Conservation (phyloP, 2,329 filamentous ascomycete genomes). For the Huntiella bhutanensis region DNA sequence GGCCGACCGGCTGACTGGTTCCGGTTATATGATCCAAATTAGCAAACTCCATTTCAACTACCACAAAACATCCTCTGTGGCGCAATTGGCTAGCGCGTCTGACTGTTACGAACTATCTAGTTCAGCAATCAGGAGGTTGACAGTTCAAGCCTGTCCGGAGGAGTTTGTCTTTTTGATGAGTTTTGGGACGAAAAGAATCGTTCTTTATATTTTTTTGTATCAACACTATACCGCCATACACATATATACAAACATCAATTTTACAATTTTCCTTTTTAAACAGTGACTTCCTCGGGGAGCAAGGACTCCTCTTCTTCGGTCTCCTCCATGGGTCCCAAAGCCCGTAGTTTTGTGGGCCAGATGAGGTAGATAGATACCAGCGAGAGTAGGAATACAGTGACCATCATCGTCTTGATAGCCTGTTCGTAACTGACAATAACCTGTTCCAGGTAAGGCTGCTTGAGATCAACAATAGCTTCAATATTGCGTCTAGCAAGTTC, state of each 20-base stretch:
- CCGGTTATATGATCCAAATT: too few relatives aligned
- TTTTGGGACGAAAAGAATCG: neutral
- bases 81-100: constrained; percentile 39
- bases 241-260: neutral
- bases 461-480: constrained; percentile 29
- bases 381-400: constrained; percentile 26
- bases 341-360: constrained; percentile 33
- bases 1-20: too few relatives aligned
- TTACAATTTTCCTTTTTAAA: neutral
- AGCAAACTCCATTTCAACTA: neutral
- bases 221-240: neutral
- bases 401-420: constrained; percentile 29
- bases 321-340: constrained; percentile 18
- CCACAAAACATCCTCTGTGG: constrained; percentile 18
- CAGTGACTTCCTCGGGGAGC: neutral
- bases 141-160: constrained; percentile 12
- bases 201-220: neutral
- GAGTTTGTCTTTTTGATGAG: neutral
- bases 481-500: constrained; percentile 33
- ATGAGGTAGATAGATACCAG: constrained; percentile 29
- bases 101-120: constrained; percentile 28
- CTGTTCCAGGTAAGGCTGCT: constrained; percentile 29
- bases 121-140: constrained; percentile 12
- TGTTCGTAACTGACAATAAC: constrained; percentile 36
- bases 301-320: neutral